Evolutionary conservation across 139 green algal species (phyloP).

Genomic region (Chlamydomonas sphaeroides): DNA sequence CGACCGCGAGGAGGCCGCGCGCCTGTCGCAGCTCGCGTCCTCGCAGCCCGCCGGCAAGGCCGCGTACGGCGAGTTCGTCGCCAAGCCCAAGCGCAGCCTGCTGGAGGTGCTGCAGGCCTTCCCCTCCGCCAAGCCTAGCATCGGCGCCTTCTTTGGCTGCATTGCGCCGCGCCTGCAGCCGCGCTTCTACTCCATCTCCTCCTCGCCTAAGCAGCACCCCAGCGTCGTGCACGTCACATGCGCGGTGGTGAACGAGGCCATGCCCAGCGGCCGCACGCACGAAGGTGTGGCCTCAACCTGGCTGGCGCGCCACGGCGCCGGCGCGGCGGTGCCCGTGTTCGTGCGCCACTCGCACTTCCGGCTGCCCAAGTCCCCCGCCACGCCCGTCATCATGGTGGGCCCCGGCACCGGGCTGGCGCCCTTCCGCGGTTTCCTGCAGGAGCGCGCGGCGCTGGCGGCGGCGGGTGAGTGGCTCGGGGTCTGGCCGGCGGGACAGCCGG

Average conservation of each 20-base stretch:
- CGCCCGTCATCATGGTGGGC: constrained; percentile 95
- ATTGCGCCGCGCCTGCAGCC: constrained; percentile 86
- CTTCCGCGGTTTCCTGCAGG: constrained; percentile 98
- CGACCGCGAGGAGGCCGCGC: constrained; percentile 57
- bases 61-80: constrained; percentile 75
- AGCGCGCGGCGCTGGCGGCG: constrained; percentile 62
- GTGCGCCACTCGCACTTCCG: constrained; percentile 90
- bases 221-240: constrained; percentile 84
- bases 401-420: constrained; percentile 96
- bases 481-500: background rate
- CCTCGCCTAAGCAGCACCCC: constrained; percentile 70
- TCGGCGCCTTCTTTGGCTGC: constrained; percentile 91
- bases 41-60: constrained; percentile 68
- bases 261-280: constrained; percentile 79
- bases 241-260: constrained; percentile 73
- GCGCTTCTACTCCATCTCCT: constrained; percentile 93
- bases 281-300: constrained; percentile 79
- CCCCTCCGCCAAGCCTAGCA: constrained; percentile 75
- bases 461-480: constrained; percentile 26
- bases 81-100: constrained; percentile 61
- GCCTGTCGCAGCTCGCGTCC: constrained; percentile 70
- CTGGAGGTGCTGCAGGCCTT: constrained; percentile 90
- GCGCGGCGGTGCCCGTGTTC: constrained; percentile 73
- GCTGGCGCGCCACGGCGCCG: constrained; percentile 51
- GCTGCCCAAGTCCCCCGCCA: constrained; percentile 73